Evolutionary conservation across 768 basidiomycete species (phyloP).

Genomic region (Ephemerocybe angulata): DNA sequence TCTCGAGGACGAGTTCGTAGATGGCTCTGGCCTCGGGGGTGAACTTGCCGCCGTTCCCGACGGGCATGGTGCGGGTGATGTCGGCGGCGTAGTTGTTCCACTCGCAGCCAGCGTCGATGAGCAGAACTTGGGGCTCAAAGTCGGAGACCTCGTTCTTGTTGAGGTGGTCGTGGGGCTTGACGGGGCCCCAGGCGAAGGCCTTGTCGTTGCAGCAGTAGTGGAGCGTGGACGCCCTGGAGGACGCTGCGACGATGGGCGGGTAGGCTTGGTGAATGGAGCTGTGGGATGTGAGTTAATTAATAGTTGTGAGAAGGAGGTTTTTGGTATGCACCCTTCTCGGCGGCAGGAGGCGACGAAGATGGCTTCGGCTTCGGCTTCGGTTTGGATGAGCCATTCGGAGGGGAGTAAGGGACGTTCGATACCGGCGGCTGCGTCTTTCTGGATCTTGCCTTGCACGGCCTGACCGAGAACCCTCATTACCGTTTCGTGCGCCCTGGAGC

Average conservation of each 20-base stretch:
- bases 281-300: not conserved
- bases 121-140: conserved; percentile 65
- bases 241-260: conserved; percentile 87
- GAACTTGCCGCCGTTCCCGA: conserved; percentile 93
- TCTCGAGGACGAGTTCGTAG: conserved; percentile 82
- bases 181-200: conserved; percentile 82
- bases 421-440: conserved; percentile 41
- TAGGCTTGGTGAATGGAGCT: conserved; percentile 89
- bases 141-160: conserved; percentile 49
- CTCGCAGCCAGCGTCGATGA: conserved; percentile 96
- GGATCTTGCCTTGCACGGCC: conserved; percentile 58
- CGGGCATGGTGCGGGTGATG: conserved; percentile 80
- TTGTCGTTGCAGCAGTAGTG: conserved; percentile 95
- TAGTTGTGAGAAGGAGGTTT: not conserved
- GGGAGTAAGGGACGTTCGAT: conserved; percentile 56
- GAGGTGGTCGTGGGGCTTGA: conserved; percentile 49
- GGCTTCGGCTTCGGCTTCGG: conserved; percentile 92
- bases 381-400: conserved; percentile 84
- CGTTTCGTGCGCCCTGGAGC: conserved; percentile 84
- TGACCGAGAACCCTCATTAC: conserved; percentile 88
- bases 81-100: conserved; percentile 53
- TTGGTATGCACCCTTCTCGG: conserved; percentile 65
- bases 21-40: conserved; percentile 77
- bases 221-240: conserved; percentile 81
- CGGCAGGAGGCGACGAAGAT: conserved; percentile 89